Conservation (phyloP, 1,284 basidiomycete species). For the Ustilago vetiveriae region DNA sequence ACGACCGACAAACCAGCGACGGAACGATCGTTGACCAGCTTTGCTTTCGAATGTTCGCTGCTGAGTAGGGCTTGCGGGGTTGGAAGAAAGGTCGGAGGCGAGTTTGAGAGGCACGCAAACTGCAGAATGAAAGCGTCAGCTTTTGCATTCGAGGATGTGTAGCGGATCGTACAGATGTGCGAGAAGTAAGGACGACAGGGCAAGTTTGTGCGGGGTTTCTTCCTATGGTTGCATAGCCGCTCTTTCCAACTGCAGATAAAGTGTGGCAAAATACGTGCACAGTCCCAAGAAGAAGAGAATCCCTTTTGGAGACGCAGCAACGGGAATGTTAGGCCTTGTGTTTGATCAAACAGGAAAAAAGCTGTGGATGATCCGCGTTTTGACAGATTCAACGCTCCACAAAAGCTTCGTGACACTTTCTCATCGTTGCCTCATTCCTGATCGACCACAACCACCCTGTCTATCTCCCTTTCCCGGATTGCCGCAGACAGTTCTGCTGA, state of each 20-base stretch:
- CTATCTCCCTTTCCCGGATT: not conserved
- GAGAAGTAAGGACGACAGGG: no score
- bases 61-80: not conserved
- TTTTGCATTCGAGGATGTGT: constrained; percentile 16
- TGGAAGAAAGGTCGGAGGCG: no score
- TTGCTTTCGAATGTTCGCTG: not conserved
- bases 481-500: no score
- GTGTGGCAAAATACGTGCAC: no score
- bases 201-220: no score
- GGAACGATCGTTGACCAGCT: not conserved
- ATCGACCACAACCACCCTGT: not conserved
- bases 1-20: not conserved
- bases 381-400: not conserved
- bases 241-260: no score
- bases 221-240: no score
- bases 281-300: no score
- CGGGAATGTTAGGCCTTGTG: constrained; percentile 8
- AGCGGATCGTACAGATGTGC: no score
- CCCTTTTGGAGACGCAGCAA: no score
- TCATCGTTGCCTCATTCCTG: no score
- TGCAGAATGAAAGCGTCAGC: not conserved
- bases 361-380: not conserved
- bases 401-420: not conserved
- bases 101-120: not conserved
- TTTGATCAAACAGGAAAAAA: no score